Conservation (phyloP, 176 grass and related monocot genomes). For the Eragrostis curvula region DNA sequence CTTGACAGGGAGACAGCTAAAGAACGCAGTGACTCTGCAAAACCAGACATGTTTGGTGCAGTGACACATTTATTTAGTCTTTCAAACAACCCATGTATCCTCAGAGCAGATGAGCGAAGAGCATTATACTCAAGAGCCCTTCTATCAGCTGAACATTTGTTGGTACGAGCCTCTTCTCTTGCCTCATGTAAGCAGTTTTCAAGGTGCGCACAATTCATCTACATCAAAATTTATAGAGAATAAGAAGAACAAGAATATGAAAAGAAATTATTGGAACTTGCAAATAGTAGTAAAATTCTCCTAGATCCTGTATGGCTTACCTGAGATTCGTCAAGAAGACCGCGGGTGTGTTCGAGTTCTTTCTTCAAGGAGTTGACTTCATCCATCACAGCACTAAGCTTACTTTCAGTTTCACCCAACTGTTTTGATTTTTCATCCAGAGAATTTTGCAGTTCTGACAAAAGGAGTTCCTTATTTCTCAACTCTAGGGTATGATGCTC, state of each 20-base stretch:
- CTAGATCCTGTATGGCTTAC: constrained; percentile 45
- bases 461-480: constrained; percentile 56
- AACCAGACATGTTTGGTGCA: constrained; percentile 49
- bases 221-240: constrained; percentile 29
- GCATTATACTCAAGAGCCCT: constrained; percentile 89
- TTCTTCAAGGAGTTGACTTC: constrained; percentile 68
- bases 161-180: constrained; percentile 89
- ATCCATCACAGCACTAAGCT: constrained; percentile 57
- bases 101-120: constrained; percentile 73
- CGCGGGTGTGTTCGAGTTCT: constrained; percentile 69
- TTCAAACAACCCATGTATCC: constrained; percentile 88
- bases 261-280: constrained; percentile 26
- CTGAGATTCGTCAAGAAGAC: constrained; percentile 96
- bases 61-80: constrained; percentile 76
- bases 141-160: constrained; percentile 97
- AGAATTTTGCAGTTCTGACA: constrained; percentile 64
- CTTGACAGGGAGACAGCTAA: constrained; percentile 81
- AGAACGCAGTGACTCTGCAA: constrained; percentile 83
- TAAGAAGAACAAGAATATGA: constrained; percentile 25
- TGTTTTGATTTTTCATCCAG: constrained; percentile 75
- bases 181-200: constrained; percentile 94
- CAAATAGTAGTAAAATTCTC: constrained; percentile 33
- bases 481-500: constrained; percentile 51
- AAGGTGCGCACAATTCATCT: constrained; percentile 97
- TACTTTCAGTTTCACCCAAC: constrained; percentile 71